Evolutionary conservation across 2,329 filamentous ascomycete species (phyloP), one percentile per base, ranked within the genome.

Genomic region (Pseudomassariella vexata): DNA sequence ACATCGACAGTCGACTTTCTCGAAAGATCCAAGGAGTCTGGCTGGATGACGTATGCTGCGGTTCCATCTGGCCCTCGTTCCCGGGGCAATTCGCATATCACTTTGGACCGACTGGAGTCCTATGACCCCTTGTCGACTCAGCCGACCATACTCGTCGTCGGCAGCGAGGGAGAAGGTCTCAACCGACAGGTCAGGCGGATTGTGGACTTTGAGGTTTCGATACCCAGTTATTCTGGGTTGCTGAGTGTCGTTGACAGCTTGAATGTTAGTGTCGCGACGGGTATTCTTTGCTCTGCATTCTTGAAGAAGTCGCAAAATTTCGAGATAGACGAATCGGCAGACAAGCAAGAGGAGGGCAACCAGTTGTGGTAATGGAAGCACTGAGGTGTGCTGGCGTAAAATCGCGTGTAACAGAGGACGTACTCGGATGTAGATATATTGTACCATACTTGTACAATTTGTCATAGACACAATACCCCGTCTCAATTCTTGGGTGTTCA

Each of bases 181-280:
- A 65, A 73, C n/a, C 65, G 66, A 32, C 67, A 71, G 35, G 59
- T 92, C 38, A 76, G 75, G 44, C 74, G 71, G 24, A 68, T 75
- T 36, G 81, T 85, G 0, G 77, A 94, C 44, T 66, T 65, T 19
- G 68, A 79, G 44, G 47, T 82, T 5, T 75, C 79, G 6, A 85
- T 98, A 33, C 70, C 70, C 43, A 73, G 55, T 55, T 72, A 56
- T 56, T 61, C 44, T 42, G 70, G 57, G 24, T 62, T 51, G 40
- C 65, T 48, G 53, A 72, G 49, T 54, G 78, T 44, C 53, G 78
- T 98, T 3, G 90, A 96, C 57, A 95, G 88, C 56, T 62, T 98
- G 55, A 96, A 98, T 53, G 92, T 96, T 23, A 87, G 85, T 51
- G 89, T 94, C 14, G 90, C 92, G 2, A 78, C 85, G 6, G 87